Evolutionary conservation across 116 monocot species (phyloP).

Genomic region (Dioscorea cayenensis): DNA sequence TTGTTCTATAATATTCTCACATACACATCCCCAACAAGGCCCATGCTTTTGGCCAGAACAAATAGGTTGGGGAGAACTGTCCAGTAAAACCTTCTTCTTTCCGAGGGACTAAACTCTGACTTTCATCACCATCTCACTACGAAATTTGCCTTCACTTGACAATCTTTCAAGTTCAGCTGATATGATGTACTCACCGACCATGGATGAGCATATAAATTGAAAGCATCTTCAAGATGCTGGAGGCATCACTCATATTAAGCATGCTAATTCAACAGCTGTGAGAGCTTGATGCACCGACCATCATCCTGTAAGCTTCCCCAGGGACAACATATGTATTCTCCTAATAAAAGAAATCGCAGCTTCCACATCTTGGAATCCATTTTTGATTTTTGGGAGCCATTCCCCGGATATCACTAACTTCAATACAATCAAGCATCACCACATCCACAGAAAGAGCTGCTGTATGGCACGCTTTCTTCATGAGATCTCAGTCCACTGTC

Average conservation of each 20-base stretch:
- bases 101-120: constrained; percentile 7
- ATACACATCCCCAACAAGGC: constrained; percentile 92
- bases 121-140: constrained; percentile 18
- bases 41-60: constrained; percentile 96
- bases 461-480: constrained; percentile 28
- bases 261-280: constrained; percentile 85
- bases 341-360: constrained; percentile 85
- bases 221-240: constrained; percentile 70
- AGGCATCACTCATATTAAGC: constrained; percentile 95
- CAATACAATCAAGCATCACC: constrained; percentile 93
- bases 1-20: constrained; percentile 57
- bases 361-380: constrained; percentile 97
- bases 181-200: constrained; percentile 34
- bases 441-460: constrained; percentile 65
- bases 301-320: constrained; percentile 91
- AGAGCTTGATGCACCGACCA: constrained; percentile 55
- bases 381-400: constrained; percentile 91
- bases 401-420: constrained; percentile 95
- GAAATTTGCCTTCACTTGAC: constrained; percentile 7
- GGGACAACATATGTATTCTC: constrained; percentile 94
- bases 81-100: constrained; percentile 18
- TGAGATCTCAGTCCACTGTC: constrained; percentile 32
- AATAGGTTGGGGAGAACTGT: constrained; percentile 32
- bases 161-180: constrained; percentile 18
- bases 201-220: constrained; percentile 86